These are phyloP conservation scores for Podospora anserina DNA, from an alignment of 495 filamentous ascomycete genomes.

Conservation along the genomic window DNA sequence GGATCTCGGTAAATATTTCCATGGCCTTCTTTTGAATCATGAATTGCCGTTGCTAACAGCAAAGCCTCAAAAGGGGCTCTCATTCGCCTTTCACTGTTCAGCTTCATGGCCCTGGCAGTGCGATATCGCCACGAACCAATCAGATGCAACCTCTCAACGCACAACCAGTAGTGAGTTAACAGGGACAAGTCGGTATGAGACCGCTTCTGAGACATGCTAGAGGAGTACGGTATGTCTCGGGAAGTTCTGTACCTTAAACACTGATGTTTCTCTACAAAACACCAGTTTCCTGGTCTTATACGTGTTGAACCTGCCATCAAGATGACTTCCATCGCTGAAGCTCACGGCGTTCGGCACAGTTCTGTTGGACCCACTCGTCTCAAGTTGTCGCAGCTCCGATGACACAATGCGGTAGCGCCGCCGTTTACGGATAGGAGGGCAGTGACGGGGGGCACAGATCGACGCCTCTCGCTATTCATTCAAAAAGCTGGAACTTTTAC, in stretches of 20 bases:
- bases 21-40: background rate
- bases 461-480: background rate
- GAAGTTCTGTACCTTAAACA: background rate
- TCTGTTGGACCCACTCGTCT: conserved; percentile 12
- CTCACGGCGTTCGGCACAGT: background rate
- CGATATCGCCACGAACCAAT: background rate
- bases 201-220: background rate
- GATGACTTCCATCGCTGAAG: background rate
- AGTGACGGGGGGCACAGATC: background rate
- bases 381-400: conserved; percentile 13
- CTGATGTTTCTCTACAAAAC: background rate
- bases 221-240: background rate
- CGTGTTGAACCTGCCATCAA: background rate
- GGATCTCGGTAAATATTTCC: background rate
- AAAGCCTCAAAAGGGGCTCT: background rate
- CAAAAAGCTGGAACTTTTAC: background rate
- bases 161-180: background rate
- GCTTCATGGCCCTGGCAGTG: background rate
- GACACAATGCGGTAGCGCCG: conserved; percentile 19
- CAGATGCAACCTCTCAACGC: background rate
- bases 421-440: background rate
- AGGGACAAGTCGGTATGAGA: background rate
- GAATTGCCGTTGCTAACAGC: background rate
- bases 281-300: background rate
- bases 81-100: background rate